These are phyloP conservation scores for Capsella rubella DNA, from an alignment of 441 rosid genomes.

Conservation along the genomic window DNA sequence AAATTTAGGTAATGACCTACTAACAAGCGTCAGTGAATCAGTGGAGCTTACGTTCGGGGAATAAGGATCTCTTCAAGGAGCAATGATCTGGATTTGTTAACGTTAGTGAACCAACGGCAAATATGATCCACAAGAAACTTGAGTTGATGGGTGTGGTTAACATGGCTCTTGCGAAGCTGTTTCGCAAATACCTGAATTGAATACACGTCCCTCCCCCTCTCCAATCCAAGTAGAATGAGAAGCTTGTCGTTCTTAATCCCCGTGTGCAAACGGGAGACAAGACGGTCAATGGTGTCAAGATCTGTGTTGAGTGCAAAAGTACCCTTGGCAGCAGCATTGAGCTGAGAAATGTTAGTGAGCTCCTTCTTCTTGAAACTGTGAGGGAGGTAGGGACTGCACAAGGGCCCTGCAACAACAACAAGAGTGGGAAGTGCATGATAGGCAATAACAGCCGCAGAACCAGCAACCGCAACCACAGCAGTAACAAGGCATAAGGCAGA, in stretches of 20 bases:
- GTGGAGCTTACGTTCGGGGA: conserved; percentile 46
- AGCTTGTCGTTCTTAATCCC: conserved; percentile 62
- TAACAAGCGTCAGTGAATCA: background rate
- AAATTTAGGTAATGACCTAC: conserved; percentile 12
- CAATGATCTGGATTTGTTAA: conserved; percentile 62
- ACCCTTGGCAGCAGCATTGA: conserved; percentile 69
- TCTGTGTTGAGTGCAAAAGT: conserved; percentile 61
- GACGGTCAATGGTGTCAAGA: conserved; percentile 71
- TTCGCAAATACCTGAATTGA: conserved; percentile 58
- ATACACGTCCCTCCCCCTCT: conserved; percentile 57
- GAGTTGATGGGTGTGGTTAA: conserved; percentile 55
- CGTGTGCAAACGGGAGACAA: conserved; percentile 56
- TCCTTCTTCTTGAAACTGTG: conserved; percentile 57
- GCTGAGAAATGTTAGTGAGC: conserved; percentile 61
- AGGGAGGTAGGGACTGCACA: conserved; percentile 54
- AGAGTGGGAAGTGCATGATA: conserved; percentile 60
- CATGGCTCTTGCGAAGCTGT: conserved; percentile 57
- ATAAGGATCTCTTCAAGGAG: conserved; percentile 61
- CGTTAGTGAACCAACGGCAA: conserved; percentile 60
- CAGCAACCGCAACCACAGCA: conserved; percentile 51
- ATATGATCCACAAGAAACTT: conserved; percentile 71
- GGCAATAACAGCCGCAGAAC: conserved; percentile 54
- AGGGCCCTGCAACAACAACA: conserved; percentile 56
- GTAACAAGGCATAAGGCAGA: conserved; percentile 63
- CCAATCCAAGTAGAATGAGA: conserved; percentile 65